Conservation (phyloP, 768 basidiomycete genomes). For the Tulasnella sp. region DNA sequence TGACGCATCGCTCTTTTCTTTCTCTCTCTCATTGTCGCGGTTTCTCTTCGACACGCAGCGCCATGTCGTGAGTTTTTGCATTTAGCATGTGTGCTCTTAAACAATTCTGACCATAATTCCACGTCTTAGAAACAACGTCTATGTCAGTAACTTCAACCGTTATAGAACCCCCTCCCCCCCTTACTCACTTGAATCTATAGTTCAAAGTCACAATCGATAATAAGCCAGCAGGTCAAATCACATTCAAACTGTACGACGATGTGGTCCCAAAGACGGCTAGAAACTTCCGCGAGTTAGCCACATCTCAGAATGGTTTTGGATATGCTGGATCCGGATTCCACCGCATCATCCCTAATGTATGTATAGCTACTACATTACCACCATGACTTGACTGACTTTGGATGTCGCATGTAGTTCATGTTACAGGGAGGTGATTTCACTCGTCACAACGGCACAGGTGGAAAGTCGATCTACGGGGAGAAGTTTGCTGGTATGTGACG, state of each 20-base stretch:
- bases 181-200: conserved; percentile 3
- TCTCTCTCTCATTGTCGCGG: too few species aligned
- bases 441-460: conserved; percentile 28
- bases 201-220: conserved; percentile 32
- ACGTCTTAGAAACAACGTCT: too few species aligned
- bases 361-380: conserved; percentile 24
- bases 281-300: conserved; percentile 71
- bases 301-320: conserved; percentile 29
- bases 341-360: conserved; percentile 28
- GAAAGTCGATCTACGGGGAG: conserved; percentile 30
- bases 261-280: conserved; percentile 57
- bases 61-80: too few species aligned
- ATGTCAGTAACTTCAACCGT: too few species aligned
- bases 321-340: conserved; percentile 29
- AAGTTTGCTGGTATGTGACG: conserved; percentile 25
- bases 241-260: conserved; percentile 77
- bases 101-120: too few species aligned
- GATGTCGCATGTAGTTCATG: conserved; percentile 33
- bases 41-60: too few species aligned
- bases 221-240: conserved; percentile 35
- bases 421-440: conserved; percentile 33
- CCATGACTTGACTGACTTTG: conserved; percentile 24
- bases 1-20: too few species aligned
- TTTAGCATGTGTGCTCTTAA: too few species aligned
- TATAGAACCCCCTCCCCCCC: neutral